Base-by-base conservation (phyloP, 192 early-diverging fungal species). In the Coemansia sp. region DNA sequence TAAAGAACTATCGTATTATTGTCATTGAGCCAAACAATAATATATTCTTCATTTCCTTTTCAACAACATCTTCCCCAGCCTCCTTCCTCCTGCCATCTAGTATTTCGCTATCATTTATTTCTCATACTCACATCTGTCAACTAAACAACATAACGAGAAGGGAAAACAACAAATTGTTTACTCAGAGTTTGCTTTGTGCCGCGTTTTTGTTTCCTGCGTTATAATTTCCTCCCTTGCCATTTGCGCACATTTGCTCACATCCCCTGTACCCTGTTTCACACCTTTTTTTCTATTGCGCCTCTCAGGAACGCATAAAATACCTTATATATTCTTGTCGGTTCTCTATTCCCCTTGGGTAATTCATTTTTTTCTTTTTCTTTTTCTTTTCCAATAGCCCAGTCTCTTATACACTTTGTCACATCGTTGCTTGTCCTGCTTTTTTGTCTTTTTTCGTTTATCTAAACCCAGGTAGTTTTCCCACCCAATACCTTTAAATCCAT, bases 11-110 rank as follows among this genome's bases (percentile, higher is more conserved):
- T 8, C 8, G 5, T 45, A 14, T 14, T 12, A 45, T 45, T 45
- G 42, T 45, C 42, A 3, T 62, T 7, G 32, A 62, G 45, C 60
- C 32, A n/a, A 36, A 49, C 42, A 62, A 31, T 49, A 49, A 25
- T 48, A n/a, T n/a, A n/a, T n/a, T n/a, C n/a, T n/a, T n/a, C n/a
- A n/a, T n/a, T n/a, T n/a, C n/a, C n/a, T n/a, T n/a, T n/a, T n/a
- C n/a, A n/a, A n/a, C n/a, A n/a, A n/a, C n/a, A n/a, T n/a, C n/a
- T n/a, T n/a, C n/a, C n/a, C n/a, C 36, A 38, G 36, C 60, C 60
- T 45, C 42, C 40, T 61, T 28, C 45, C 42, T 17, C 29, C 48
- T 45, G 42, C 10, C 42, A 14, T 45, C 7, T 2, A 45, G 16
- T 11, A 45, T 11, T 45, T 45, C 10, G 42, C n/a, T n/a, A n/a